Evolutionary conservation across 345 rosid genomes (phyloP), one percentile per base, ranked within the genome.

Genomic region (Hypericum perforatum): DNA sequence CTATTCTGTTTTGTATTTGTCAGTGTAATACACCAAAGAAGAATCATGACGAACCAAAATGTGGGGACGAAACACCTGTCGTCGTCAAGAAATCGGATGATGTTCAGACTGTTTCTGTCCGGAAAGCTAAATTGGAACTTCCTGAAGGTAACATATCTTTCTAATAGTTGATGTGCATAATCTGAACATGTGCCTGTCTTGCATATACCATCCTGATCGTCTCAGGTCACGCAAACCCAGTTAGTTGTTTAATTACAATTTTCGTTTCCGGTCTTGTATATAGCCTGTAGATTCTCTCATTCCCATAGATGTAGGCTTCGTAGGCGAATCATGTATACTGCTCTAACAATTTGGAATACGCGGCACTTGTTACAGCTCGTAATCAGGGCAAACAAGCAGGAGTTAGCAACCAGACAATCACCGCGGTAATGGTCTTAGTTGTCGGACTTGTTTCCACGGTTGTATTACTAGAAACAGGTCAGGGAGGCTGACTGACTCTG

Each of bases 391-490:
- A 54, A 57, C 44, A 56, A 11, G 71, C 57, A 8, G 69, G 60
- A 43, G 13, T 61, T 9, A 44, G 65, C 49, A 61, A 45, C 59
- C 60, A 45, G 16, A 7, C 78, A n/a, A 52, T 80, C 10, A 71
- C 74, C 0, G 69, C 89, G 36, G n/a, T 90, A 11, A 54, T 84
- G 83, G 73, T 84, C 9, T 56, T 84, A 9, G 16, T 82, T 5
- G 79, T 74, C 77, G 94, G 85, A 42, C 66, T 86, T 8, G 72
- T 78, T 14, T 63, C 89, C 49, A 54, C 78, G 69, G 59, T 84
- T 80, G 83, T 42, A 43, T 80, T 58, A 65, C 85, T 8, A 69
- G 75, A 32, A 78, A 65, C 76, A 62, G 77, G 74, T 89, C 92
- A 12, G 63, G 73, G 41, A 85, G 57, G 65, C 61, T 79, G 29